These are phyloP conservation scores for Bolboschoenus planiculmis DNA, from an alignment of 176 grass and related monocot species.

Conservation along the genomic window DNA sequence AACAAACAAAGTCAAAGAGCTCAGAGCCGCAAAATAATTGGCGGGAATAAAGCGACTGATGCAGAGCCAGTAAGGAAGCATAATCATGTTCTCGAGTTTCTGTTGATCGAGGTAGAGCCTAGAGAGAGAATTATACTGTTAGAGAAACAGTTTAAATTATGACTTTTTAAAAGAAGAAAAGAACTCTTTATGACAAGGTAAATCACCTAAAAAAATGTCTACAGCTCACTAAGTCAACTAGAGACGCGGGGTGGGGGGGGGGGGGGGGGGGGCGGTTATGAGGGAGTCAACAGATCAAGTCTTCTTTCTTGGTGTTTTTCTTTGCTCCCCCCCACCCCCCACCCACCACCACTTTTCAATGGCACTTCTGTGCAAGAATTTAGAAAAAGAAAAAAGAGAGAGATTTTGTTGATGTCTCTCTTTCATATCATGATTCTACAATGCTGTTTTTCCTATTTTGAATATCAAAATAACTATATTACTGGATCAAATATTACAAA, in stretches of 20 bases:
- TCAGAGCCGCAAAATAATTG: neutral
- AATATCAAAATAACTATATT: neutral
- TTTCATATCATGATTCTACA: neutral
- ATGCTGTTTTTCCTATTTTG: neutral
- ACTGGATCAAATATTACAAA: neutral
- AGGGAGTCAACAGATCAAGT: neutral
- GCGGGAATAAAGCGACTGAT: neutral
- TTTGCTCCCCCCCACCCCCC: no score
- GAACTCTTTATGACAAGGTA: neutral
- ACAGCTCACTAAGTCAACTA: neutral
- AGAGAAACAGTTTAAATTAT: neutral
- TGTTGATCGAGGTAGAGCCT: conserved; percentile 2
- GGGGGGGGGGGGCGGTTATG: neutral
- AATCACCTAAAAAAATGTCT: neutral
- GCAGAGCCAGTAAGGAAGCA: conserved; percentile 7
- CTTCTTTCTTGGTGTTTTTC: neutral
- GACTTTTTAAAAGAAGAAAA: neutral
- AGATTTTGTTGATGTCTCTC: neutral
- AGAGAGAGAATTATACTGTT: neutral
- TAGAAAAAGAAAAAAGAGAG: neutral
- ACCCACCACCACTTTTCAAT: no score
- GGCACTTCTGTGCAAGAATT: neutral
- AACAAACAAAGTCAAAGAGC: neutral
- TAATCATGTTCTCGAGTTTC: neutral
- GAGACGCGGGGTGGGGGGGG: neutral